phyloP scores from a whole-genome alignment of 108 stramenopile species.

The Epithemia pelagica region DNA sequence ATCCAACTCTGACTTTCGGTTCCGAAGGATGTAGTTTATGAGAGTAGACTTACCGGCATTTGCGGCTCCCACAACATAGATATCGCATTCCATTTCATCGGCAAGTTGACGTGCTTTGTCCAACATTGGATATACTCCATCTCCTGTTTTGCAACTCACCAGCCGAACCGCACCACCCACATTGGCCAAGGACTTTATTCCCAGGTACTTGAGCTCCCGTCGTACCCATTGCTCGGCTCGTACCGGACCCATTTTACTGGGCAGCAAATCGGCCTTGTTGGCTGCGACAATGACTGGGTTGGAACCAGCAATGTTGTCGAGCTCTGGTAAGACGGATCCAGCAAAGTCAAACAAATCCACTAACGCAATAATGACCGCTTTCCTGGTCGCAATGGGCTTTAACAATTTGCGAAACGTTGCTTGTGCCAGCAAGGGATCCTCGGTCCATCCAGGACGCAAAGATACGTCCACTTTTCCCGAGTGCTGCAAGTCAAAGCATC shows the following conservation, averaged over 20 bases:
- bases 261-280: conserved; percentile 85
- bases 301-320: conserved; percentile 86
- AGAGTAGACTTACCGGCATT: conserved; percentile 88
- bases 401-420: conserved; percentile 72
- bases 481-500: conserved; percentile 79
- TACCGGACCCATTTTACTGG: conserved; percentile 69
- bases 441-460: conserved; percentile 80
- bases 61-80: conserved; percentile 85
- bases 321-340: conserved; percentile 78
- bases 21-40: conserved; percentile 66
- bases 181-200: conserved; percentile 77
- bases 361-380: conserved; percentile 74
- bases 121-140: conserved; percentile 66
- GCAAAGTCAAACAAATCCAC: conserved; percentile 88
- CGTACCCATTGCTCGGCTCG: conserved; percentile 85
- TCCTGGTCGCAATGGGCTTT: conserved; percentile 55
- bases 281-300: conserved; percentile 86
- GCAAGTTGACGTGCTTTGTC: conserved; percentile 67
- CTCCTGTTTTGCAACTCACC: conserved; percentile 81
- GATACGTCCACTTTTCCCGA: conserved; percentile 70
- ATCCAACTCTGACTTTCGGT: conserved; percentile 26
- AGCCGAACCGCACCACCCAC: conserved; percentile 80
- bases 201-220: conserved; percentile 79
- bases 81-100: conserved; percentile 73
- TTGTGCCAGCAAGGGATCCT: conserved; percentile 77